A percentile compares a stretch with the other conserved stretches of the same genome.
Evolutionary conservation across 2,329 filamentous ascomycete species (phyloP).

Genomic region (Chrysoporthe austroafricana): DNA sequence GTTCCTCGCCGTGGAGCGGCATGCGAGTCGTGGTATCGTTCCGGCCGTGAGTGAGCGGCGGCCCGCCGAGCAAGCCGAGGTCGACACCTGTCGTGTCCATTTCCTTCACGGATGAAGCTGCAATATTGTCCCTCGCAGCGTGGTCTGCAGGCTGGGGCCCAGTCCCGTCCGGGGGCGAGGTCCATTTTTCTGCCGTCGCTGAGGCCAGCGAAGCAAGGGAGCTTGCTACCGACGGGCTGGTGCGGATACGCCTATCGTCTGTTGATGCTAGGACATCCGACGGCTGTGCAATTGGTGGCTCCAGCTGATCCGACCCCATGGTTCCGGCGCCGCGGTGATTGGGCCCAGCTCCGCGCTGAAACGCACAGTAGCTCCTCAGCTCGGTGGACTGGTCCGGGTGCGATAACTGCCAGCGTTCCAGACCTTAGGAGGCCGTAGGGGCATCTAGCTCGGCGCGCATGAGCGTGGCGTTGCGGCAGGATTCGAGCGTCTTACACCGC

Average conservation of each 20-base stretch:
- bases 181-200: conserved; percentile 12
- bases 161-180: conserved; percentile 18
- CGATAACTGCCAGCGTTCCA: too few species aligned
- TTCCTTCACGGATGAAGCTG: not conserved
- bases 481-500: too few species aligned
- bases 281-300: not conserved
- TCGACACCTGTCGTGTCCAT: conserved; percentile 21
- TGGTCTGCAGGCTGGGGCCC: conserved; percentile 10
- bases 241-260: conserved; percentile 10
- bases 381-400: not conserved
- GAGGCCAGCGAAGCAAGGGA: not conserved
- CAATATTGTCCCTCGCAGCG: conserved; percentile 2
- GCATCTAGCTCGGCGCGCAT: too few species aligned
- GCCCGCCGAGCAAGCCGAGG: conserved; percentile 19
- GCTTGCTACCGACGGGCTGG: conserved; percentile 14
- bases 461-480: too few species aligned
- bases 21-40: conserved; percentile 20
- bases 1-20: conserved; percentile 26
- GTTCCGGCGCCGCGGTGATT: not conserved
- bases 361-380: not conserved
- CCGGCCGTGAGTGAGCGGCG: conserved; percentile 9
- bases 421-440: too few species aligned
- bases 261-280: conserved; percentile 1
- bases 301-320: not conserved
- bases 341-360: conserved; percentile 1